Evolutionary conservation across 164 flowering plant species (phyloP).

Genomic region (Echeveria elegans): DNA sequence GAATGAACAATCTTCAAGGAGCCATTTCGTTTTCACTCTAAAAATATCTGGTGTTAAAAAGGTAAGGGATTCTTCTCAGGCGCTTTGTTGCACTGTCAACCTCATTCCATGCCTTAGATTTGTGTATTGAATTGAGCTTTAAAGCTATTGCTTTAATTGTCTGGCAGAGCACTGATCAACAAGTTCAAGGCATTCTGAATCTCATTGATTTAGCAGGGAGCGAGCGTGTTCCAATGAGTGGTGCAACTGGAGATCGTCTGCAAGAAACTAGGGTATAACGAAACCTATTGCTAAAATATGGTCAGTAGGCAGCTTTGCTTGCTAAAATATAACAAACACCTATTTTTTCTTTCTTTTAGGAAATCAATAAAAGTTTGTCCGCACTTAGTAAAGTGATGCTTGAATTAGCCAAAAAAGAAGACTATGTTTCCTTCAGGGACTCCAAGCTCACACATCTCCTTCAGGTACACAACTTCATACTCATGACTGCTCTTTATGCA

Average conservation of each 20-base stretch:
- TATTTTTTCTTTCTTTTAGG: slow-evolving; percentile 31
- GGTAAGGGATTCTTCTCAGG: not conserved
- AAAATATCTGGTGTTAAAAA: not conserved
- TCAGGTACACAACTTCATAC: slow-evolving; percentile 42
- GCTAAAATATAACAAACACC: not conserved
- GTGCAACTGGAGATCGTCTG: slow-evolving; percentile 75
- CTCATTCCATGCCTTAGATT: not conserved
- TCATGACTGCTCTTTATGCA: no score
- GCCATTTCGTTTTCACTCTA: slow-evolving; percentile 88
- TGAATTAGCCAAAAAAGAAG: slow-evolving; percentile 19
- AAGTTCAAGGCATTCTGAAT: slow-evolving; percentile 87
- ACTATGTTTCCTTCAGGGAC: slow-evolving; percentile 76
- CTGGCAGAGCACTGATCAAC: slow-evolving; percentile 92
- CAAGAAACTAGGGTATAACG: not conserved
- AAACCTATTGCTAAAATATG: not conserved
- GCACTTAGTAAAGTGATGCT: slow-evolving; percentile 85
- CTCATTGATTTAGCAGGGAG: slow-evolving; percentile 94
- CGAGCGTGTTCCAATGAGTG: slow-evolving; percentile 94
- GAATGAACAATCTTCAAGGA: slow-evolving; percentile 51
- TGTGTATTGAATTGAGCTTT: no score
- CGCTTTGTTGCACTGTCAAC: not conserved
- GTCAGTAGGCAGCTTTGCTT: not conserved
- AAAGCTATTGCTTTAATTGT: no score
- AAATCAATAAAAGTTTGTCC: slow-evolving; percentile 81
- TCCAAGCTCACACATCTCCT: slow-evolving; percentile 95